Base-by-base conservation (phyloP, 345 rosid genomes). In the Nephelium lappaceum region DNA sequence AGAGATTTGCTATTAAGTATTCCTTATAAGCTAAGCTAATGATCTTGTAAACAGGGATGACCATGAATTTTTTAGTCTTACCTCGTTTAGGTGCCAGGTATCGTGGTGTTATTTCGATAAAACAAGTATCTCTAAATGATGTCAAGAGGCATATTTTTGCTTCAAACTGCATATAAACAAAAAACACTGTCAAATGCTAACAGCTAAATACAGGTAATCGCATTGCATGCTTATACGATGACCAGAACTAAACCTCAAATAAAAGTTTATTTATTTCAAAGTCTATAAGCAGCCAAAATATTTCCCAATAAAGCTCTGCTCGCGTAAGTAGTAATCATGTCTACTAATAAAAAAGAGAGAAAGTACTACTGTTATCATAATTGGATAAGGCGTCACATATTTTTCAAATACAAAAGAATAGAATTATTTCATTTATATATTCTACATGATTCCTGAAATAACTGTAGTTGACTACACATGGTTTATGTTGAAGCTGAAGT, bases 131-230 rank as follows among this genome's bases (percentile, higher is more conserved):
- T 80, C 97, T 91, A 81, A 95, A 95, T 55, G 98, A 95, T 74
- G 99, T 95, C 85, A 95, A 83, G 75, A 95, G 91, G 80, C 99
- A 95, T 73, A 95, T 93, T 90, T 93, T 95, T 55, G 97, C 99
- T 39, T 89, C 90, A 90, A 92, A 95, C 99, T 95, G 93, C 84
- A 83, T 61, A 69, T 23, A 71, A 73, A 81, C 27, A 73, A 31
- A 69, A 74, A 70, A 39, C 67, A 61, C 15, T 75, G 16, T 31
- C n/a, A 68, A 3, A 47, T 15, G 10, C 36, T 60, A 42, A n/a
- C 53, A 21, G 27, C 18, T 41, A 43, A 53, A 23, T 67, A 75
- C 58, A 55, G 24, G 36, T 53, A 51, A 66, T 49, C n/a, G 11
- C 55, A 82, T 18, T 6, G 67, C 38, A 64, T 23, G 23, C 43